Percentiles rank a stretch among this genome's conserved stretches.
These are phyloP conservation scores for Colletotrichum brevisporum DNA, from an alignment of 2,329 filamentous ascomycete species.

Conservation along the genomic window DNA sequence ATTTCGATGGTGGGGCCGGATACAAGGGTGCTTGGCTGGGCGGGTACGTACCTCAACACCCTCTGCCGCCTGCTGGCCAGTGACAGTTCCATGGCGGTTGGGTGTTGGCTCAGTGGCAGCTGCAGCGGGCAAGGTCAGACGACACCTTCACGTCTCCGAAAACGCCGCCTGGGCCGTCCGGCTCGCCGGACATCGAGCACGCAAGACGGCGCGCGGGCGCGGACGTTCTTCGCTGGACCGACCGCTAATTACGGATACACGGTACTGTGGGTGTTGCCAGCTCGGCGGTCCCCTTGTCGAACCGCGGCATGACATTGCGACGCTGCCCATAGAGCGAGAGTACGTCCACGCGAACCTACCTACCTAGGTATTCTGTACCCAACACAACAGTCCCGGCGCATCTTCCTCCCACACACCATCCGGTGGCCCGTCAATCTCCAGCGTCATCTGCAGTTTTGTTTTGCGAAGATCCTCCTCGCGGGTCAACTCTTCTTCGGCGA, in stretches of 20 bases:
- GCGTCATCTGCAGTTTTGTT: conserved; percentile 24
- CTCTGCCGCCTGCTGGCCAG: neutral
- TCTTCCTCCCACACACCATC: conserved; percentile 1
- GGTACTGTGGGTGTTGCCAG: too few relatives aligned
- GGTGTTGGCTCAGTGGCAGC: conserved; percentile 11
- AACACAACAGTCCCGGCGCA: conserved; percentile 10
- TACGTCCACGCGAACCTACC: neutral
- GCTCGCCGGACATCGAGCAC: too few relatives aligned
- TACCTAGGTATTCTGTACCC: too few relatives aligned
- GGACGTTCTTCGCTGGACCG: neutral
- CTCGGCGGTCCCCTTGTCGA: conserved; percentile 30
- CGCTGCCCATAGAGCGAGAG: neutral
- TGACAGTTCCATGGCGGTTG: conserved; percentile 1
- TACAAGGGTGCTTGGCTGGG: neutral
- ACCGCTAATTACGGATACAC: neutral
- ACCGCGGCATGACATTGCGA: conserved; percentile 35
- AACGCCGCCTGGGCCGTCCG: too few relatives aligned
- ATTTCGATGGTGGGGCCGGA: conserved; percentile 9
- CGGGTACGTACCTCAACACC: conserved; percentile 1
- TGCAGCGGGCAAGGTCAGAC: conserved; percentile 23
- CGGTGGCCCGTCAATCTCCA: conserved; percentile 26
- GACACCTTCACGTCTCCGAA: too few relatives aligned
- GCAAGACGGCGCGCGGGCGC: neutral
- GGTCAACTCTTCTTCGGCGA: neutral
- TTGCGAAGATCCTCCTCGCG: neutral